A percentile compares a stretch with the other conserved stretches of the same genome.
phyloP scores from a whole-genome alignment of 2,329 filamentous ascomycete species.

The Arthrobotrys conoides region DNA sequence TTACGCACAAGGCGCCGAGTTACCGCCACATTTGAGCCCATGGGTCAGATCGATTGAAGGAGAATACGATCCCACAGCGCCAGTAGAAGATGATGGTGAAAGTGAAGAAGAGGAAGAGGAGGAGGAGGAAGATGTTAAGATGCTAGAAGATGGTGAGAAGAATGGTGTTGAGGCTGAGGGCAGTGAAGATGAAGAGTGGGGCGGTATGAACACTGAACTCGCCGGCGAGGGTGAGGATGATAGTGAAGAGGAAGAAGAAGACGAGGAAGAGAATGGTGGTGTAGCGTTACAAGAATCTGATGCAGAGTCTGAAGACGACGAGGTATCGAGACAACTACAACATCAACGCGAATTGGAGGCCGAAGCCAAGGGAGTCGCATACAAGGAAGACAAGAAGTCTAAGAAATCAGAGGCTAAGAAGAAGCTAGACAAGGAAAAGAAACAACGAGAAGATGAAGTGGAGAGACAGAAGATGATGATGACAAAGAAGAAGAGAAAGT shows the following conservation, averaged over 20 bases:
- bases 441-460: slow-evolving; percentile 82
- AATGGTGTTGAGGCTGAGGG: slow-evolving; percentile 66
- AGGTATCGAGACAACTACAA: slow-evolving; percentile 72
- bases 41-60: slow-evolving; percentile 91
- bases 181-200: slow-evolving; percentile 66
- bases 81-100: slow-evolving; percentile 87
- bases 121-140: slow-evolving; percentile 67
- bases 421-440: slow-evolving; percentile 73
- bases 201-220: slow-evolving; percentile 68
- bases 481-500: slow-evolving; percentile 95
- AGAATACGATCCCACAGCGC: slow-evolving; percentile 89
- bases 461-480: slow-evolving; percentile 98
- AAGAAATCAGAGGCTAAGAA: slow-evolving; percentile 77
- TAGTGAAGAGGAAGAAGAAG: slow-evolving; percentile 69
- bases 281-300: slow-evolving; percentile 68
- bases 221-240: slow-evolving; percentile 70
- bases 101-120: slow-evolving; percentile 78
- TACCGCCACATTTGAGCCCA: slow-evolving; percentile 94
- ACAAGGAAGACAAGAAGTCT: slow-evolving; percentile 71
- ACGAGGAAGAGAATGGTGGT: slow-evolving; percentile 65
- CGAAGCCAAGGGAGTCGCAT: slow-evolving; percentile 80
- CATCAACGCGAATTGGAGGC: slow-evolving; percentile 94
- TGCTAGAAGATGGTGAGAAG: slow-evolving; percentile 65
- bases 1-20: slow-evolving; percentile 88
- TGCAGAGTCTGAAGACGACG: slow-evolving; percentile 68